Evolutionary conservation across 1,139 yeast species (phyloP).

Genomic region (Candida sp.): DNA sequence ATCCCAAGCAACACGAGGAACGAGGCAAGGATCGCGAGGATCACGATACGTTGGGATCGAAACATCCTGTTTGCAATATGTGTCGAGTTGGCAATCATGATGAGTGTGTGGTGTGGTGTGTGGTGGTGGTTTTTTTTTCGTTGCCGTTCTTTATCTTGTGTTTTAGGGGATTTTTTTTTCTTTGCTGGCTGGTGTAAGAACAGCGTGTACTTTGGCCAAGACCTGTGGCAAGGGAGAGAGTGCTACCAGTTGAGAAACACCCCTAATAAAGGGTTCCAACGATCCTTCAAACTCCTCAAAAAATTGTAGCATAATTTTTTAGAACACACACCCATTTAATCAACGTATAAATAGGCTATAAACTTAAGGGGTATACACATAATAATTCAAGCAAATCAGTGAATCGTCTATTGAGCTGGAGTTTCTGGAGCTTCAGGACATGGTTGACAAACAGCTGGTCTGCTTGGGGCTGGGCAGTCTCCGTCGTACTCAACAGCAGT

Average conservation of each 20-base stretch:
- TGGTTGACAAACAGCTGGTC: background rate
- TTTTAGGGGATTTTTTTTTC: background rate
- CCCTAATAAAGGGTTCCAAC: too few species aligned
- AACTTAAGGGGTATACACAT: too few species aligned
- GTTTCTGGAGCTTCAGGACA: background rate
- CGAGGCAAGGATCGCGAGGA: slow-evolving; percentile 22
- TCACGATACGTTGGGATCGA: slow-evolving; percentile 30
- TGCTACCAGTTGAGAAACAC: too few species aligned
- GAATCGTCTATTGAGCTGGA: background rate
- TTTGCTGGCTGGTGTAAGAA: too few species aligned
- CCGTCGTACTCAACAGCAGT: too few species aligned
- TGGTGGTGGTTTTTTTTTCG: background rate
- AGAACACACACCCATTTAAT: too few species aligned
- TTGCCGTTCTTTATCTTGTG: background rate
- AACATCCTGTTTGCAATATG: slow-evolving; percentile 32
- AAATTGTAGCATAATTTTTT: too few species aligned
- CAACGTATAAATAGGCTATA: too few species aligned
- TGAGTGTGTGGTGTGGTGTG: background rate
- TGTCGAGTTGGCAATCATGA: slow-evolving; percentile 33
- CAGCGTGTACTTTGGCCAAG: too few species aligned
- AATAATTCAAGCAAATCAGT: too few species aligned
- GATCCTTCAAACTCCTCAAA: too few species aligned
- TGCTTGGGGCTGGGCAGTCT: background rate
- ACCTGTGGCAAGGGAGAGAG: too few species aligned
- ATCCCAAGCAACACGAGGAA: slow-evolving; percentile 27